phyloP scores from a whole-genome alignment of 169 alveolate genomes.

The Cryptosporidium sp. region DNA sequence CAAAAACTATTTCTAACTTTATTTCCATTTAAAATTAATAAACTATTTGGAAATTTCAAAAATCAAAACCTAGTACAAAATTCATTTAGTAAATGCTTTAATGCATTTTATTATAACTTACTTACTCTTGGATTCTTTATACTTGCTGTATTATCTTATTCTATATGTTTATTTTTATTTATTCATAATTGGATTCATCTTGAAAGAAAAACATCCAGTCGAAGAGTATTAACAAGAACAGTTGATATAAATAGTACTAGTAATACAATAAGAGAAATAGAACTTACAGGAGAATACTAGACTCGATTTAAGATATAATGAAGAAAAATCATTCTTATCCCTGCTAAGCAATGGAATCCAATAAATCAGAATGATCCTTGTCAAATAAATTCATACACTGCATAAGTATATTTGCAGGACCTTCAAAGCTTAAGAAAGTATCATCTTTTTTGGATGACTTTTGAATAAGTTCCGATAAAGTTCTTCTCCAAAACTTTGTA shows the following conservation, averaged over 20 bases:
- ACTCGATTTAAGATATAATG: too few species aligned
- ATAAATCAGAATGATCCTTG: constrained; percentile 8
- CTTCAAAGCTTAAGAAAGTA: background rate
- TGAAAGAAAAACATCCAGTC: background rate
- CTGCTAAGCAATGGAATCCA: background rate
- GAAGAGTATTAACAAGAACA: background rate
- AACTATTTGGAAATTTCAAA: background rate
- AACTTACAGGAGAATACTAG: background rate
- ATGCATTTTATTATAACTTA: background rate
- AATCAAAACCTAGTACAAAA: background rate
- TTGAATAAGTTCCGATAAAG: background rate
- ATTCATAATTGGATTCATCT: constrained; percentile 2
- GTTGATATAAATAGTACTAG: too few species aligned
- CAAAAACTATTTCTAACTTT: background rate
- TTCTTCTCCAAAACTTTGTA: constrained; percentile 53
- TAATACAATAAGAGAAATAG: background rate
- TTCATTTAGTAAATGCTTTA: background rate
- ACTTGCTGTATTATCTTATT: constrained; percentile 7
- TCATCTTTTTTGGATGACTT: background rate
- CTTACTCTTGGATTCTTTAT: background rate
- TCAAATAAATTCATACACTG: background rate
- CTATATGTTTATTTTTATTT: constrained; percentile 9
- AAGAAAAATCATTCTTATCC: too few species aligned
- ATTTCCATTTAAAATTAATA: background rate
- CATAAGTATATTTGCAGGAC: constrained; percentile 13